Conservation (phyloP, 441 rosid species). For the Gossypium lobatum region DNA sequence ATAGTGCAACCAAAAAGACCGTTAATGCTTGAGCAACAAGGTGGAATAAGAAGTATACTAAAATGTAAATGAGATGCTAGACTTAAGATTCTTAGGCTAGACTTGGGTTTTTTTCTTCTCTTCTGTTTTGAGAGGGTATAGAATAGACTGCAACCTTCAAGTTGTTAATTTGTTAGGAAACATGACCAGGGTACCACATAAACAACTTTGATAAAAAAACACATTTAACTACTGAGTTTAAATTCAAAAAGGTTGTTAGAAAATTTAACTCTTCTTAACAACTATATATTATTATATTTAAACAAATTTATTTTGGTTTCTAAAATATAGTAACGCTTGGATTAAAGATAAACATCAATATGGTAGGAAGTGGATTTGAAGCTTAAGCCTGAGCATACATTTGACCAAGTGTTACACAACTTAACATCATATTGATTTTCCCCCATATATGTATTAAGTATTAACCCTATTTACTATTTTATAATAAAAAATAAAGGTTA, state of each 20-base stretch:
- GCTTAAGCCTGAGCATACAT: too few relatives aligned
- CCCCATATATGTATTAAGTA: too few relatives aligned
- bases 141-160: too few relatives aligned
- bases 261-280: background rate
- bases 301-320: too few relatives aligned
- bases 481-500: too few relatives aligned
- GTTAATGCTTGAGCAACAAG: background rate
- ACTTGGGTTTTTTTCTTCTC: background rate
- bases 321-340: background rate
- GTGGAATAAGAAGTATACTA: background rate
- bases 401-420: too few relatives aligned
- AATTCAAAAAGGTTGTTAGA: background rate
- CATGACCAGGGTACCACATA: background rate
- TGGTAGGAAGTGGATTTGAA: too few relatives aligned
- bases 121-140: background rate
- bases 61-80: background rate
- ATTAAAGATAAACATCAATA: too few relatives aligned
- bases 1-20: background rate
- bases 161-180: background rate
- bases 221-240: background rate
- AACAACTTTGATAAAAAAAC: background rate
- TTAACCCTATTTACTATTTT: too few relatives aligned
- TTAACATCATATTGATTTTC: too few relatives aligned
- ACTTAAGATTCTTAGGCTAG: too few relatives aligned
- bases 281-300: too few relatives aligned